Base-by-base conservation (phyloP, 306 rosid species). In the Sesbania bispinosa region DNA sequence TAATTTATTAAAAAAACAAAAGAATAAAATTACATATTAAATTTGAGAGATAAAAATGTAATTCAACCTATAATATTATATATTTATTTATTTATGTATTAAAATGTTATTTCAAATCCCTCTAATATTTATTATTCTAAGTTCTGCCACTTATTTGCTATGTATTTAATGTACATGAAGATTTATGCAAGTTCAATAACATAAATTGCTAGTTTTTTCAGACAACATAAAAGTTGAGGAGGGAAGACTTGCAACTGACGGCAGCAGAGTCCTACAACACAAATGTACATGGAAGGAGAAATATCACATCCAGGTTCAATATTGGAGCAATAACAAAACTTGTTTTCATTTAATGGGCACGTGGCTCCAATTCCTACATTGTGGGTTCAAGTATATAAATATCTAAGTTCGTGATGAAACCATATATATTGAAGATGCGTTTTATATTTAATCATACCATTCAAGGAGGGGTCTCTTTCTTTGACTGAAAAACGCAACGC, bases 361-460 rank as follows among this genome's bases (percentile, higher is more conserved):
- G 84, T 80, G 90, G 46, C 67, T 5, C 20, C 36, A 13, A 4
- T 43, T 80, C 78, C 66, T 29, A 46, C 42, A 8, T 36, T 36
- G 43, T 66, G 70, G 73, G 58, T 65, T 81, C 18, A 26, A 38
- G 53, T 11, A n/a, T n/a, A n/a, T n/a, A 69, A 69, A 76, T 59
- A 36, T 57, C 68, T 64, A 46, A 7, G 50, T 68, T 32, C 4
- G 29, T 4, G n/a, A 32, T 5, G 52, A 32, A 39, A 18, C 46
- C n/a, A n/a, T 26, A 26, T 4, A 26, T 5, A 41, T 65, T 3
- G 35, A 32, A 72, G 71, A 72, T 67, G 27, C 47, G 35, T 58
- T 36, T 47, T 65, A 10, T 15, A 32, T 29, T 21, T 27, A 53
- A 4, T 11, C 30, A 1, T 2, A 29, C 10, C 32, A 61, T 29